Conservation (phyloP, 129 eudicot species). For the Pseudognaphalium luteoalbum region DNA sequence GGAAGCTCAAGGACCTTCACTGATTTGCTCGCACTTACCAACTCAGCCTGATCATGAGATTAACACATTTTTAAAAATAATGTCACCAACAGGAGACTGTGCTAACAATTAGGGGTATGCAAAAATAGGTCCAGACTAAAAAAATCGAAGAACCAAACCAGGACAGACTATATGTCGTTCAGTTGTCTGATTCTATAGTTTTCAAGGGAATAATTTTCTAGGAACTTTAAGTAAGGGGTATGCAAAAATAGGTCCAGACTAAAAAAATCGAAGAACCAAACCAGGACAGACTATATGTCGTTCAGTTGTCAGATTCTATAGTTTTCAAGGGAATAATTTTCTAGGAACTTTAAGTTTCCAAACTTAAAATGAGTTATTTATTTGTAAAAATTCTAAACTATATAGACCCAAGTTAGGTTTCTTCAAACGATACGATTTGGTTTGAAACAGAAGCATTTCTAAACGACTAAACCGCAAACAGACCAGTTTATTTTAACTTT, state of each 20-base stretch:
- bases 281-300: neutral
- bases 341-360: neutral
- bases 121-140: neutral
- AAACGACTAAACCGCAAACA: neutral
- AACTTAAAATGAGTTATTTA: neutral
- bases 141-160: neutral
- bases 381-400: neutral
- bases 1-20: slow-evolving; percentile 72
- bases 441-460: neutral
- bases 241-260: neutral
- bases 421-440: neutral
- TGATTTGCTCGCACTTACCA: slow-evolving; percentile 82
- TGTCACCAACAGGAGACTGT: neutral
- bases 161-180: neutral
- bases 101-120: neutral
- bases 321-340: neutral
- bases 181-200: neutral
- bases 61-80: slow-evolving; percentile 3
- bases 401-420: neutral
- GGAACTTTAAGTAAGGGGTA: neutral
- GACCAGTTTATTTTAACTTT: neutral
- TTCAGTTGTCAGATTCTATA: neutral
- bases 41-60: slow-evolving; percentile 57
- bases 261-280: neutral
- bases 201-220: neutral